Evolutionary conservation across 2,329 filamentous ascomycete genomes (phyloP).

Genomic region (Fusarium virguliforme): DNA sequence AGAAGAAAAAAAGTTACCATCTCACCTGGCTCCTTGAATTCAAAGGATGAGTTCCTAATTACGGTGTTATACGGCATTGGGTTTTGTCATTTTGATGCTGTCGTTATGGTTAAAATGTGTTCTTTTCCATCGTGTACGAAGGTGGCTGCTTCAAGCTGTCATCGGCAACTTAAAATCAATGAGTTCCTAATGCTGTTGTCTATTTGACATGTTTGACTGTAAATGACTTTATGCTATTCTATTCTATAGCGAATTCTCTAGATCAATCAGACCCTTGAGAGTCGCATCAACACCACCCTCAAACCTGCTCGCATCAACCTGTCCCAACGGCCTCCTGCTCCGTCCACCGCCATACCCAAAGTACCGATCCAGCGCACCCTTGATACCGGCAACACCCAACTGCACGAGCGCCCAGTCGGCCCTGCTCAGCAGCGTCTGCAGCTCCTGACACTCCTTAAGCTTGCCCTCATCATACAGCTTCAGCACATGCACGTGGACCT

Average conservation of each 20-base stretch:
- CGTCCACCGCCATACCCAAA: conserved; percentile 70
- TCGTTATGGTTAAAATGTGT: too few species aligned
- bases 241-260: conserved; percentile 27
- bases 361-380: conserved; percentile 74
- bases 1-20: too few species aligned
- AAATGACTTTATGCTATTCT: background rate
- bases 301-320: conserved; percentile 28
- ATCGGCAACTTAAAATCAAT: too few species aligned
- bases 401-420: conserved; percentile 82
- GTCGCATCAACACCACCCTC: conserved; percentile 25
- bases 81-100: too few species aligned
- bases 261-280: conserved; percentile 26
- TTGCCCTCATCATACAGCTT: conserved; percentile 73
- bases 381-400: conserved; percentile 78
- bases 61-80: too few species aligned
- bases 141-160: too few species aligned
- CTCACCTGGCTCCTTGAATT: too few species aligned
- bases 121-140: too few species aligned
- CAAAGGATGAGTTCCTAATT: too few species aligned
- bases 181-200: too few species aligned
- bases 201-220: background rate
- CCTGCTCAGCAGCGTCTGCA: conserved; percentile 75
- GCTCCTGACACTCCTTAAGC: conserved; percentile 69
- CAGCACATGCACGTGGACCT: conserved; percentile 74
- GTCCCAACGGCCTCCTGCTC: conserved; percentile 28